Evolutionary conservation across 371 early-diverging fungal genomes (phyloP).

Genomic region (Chytridium lagenaria): DNA sequence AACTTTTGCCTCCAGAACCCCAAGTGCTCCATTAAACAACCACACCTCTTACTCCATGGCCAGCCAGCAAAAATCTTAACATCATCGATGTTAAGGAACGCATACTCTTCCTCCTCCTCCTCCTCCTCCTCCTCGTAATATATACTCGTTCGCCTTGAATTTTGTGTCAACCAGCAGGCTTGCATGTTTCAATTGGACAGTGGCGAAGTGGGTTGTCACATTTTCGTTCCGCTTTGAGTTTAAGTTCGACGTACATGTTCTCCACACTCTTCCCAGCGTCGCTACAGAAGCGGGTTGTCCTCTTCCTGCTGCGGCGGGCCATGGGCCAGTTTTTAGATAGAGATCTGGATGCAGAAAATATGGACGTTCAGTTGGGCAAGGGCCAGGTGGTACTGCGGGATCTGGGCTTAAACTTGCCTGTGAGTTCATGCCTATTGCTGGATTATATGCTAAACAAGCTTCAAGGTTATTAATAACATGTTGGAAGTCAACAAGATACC

Average conservation of each 20-base stretch:
- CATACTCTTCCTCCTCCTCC: too few relatives aligned
- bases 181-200: too few relatives aligned
- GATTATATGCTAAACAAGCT: too few relatives aligned
- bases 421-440: constrained; percentile 50
- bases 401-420: constrained; percentile 78
- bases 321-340: constrained; percentile 85
- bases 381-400: constrained; percentile 81
- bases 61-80: too few relatives aligned
- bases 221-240: not conserved
- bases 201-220: too few relatives aligned
- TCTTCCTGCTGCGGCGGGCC: constrained; percentile 81
- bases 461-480: constrained; percentile 2
- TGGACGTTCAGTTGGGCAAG: constrained; percentile 86
- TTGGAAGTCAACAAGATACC: constrained; percentile 63
- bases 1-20: too few relatives aligned
- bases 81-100: too few relatives aligned
- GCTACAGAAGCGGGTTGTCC: constrained; percentile 84
- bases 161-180: too few relatives aligned
- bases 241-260: not conserved
- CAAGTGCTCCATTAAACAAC: too few relatives aligned
- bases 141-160: too few relatives aligned
- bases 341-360: constrained; percentile 79
- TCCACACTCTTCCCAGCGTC: not conserved
- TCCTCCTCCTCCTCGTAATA: too few relatives aligned
- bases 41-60: too few relatives aligned